Evolutionary conservation across 78 protist species (phyloP), one percentile per base, ranked within the genome.

Genomic region (Speleostelium caveatum): DNA sequence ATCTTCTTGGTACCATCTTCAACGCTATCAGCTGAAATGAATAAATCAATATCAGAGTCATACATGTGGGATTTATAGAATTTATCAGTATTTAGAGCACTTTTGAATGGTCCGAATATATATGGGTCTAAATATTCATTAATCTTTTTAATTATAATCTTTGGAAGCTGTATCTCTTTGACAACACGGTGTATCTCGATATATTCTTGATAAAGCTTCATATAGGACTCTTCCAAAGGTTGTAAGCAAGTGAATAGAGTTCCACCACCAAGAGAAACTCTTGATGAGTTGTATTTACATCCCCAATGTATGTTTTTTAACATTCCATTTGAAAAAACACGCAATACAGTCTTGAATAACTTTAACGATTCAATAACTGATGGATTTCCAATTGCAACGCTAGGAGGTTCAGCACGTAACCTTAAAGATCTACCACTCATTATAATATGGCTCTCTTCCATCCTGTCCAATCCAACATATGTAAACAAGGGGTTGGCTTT

Each of bases 1-100:
- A 78, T 32, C 42, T 36, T 41, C 19, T 30, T 26, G 49, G 49
- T 28, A 24, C 62, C 75, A 16, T 32, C 6, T 22, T 16, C 12
- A 16, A 39, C 12, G 16, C 59, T 26, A 60, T 36, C 55, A 10
- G 68, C 8, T 60, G 66, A 33, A 21, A 78, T n/a, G 28, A 51
- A 78, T 32, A 78, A 32, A 53, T 78, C 75, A 1, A 78, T 45
- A 55, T 78, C 87, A 66, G 75, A 51, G 14, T 78, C 36, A 63
- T 17, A 49, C 39, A 45, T 33, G 51, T 32, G n/a, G 66, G 39
- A 4, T 24, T 14, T 49, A 5, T 17, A 19, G 36, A 24, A 56
- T 7, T 14, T 49, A 24, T 49, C 53, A 6, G n/a, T 33, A 6
- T 21, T 22, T 8, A 72, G n/a, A 10, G 16, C 22, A 19, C n/a